phyloP scores from a whole-genome alignment of 2,329 filamentous ascomycete species.

The Aureobasidium subglaciale region DNA sequence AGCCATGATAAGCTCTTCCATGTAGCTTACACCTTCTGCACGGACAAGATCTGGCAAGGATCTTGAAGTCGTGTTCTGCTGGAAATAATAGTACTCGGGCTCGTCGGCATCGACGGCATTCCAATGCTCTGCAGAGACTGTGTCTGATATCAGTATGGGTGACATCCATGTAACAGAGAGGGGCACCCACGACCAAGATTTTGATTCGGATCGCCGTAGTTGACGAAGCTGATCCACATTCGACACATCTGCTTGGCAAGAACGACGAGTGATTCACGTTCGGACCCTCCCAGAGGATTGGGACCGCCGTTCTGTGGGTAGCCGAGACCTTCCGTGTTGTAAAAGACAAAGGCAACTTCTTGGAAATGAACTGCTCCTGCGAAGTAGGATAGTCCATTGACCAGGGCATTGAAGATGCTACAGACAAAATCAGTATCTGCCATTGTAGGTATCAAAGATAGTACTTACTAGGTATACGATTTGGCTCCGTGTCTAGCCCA shows the following conservation, averaged over 20 bases:
- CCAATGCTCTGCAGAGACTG: conserved; percentile 5
- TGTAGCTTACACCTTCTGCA: conserved; percentile 35
- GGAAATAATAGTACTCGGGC: conserved; percentile 6
- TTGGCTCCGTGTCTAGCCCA: conserved; percentile 21
- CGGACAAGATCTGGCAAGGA: conserved; percentile 39
- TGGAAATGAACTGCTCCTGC: conserved; percentile 36
- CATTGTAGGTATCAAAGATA: background rate
- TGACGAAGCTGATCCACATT: conserved; percentile 48
- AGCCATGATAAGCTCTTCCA: conserved; percentile 21
- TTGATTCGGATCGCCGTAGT: conserved; percentile 36
- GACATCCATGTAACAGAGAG: background rate
- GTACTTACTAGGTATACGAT: conserved; percentile 31
- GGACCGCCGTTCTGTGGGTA: conserved; percentile 34
- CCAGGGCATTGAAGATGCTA: conserved; percentile 37
- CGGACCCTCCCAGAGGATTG: conserved; percentile 20
- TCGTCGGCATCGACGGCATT: conserved; percentile 14
- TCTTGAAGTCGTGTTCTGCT: background rate
- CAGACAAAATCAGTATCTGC: background rate
- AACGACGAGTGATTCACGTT: conserved; percentile 31
- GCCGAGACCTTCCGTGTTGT: conserved; percentile 44
- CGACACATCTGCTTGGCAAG: conserved; percentile 44
- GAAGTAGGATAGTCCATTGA: conserved; percentile 24
- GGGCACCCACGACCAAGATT: conserved; percentile 21
- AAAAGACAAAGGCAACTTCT: conserved; percentile 49
- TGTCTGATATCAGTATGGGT: conserved; percentile 20